These are phyloP conservation scores for Ceratocystis albifundus DNA, from an alignment of 2,329 filamentous ascomycete species.

Conservation along the genomic window DNA sequence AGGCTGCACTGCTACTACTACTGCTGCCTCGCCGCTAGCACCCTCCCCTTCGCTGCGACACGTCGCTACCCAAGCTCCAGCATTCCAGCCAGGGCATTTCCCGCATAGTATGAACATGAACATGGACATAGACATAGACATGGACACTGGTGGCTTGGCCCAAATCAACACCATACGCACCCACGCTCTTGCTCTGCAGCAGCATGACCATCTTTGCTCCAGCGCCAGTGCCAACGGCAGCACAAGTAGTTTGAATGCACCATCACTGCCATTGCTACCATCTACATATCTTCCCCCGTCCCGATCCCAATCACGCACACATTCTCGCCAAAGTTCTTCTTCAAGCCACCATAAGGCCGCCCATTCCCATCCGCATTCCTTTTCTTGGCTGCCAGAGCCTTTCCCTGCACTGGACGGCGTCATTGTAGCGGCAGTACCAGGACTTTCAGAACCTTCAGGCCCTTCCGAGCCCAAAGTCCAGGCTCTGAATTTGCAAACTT, in stretches of 20 bases:
- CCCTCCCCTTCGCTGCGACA: background rate
- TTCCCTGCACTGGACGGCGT: conserved; percentile 17
- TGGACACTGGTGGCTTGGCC: background rate
- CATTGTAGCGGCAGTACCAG: conserved; percentile 12
- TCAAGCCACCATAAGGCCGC: background rate
- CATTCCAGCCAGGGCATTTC: conserved; percentile 8
- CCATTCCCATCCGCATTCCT: conserved; percentile 18
- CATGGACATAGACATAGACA: background rate
- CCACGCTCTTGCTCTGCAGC: conserved; percentile 8
- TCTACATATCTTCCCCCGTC: background rate
- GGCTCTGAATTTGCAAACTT: background rate
- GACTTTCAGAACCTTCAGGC: background rate
- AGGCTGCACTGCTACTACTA: background rate
- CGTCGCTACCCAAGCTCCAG: background rate
- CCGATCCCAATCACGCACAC: conserved; percentile 11
- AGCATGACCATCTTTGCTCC: background rate
- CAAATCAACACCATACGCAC: conserved; percentile 8
- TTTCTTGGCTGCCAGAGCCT: conserved; percentile 14
- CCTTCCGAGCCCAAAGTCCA: background rate
- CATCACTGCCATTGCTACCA: background rate
- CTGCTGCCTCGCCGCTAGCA: background rate
- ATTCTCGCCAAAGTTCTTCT: conserved; percentile 21
- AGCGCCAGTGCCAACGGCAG: background rate
- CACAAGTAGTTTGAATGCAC: background rate
- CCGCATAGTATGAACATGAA: conserved; percentile 3